Conservation (phyloP, 2,329 filamentous ascomycete genomes). For the Hymenoscyphus scutula region DNA sequence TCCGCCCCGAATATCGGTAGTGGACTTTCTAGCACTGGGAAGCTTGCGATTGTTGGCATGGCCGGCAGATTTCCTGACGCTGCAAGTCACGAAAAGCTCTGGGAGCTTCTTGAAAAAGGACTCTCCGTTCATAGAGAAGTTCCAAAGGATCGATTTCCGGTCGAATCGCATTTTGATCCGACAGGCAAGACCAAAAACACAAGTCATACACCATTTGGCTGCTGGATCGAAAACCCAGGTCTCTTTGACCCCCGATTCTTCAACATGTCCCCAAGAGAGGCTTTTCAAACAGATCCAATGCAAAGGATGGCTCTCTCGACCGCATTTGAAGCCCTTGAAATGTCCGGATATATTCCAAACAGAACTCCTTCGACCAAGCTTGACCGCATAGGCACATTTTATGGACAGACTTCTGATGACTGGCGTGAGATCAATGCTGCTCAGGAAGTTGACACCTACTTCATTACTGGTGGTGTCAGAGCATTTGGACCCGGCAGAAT, state of each 20-base stretch:
- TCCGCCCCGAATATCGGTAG: slow-evolving; percentile 5
- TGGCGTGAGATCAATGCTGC: slow-evolving; percentile 36
- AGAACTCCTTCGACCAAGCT: slow-evolving; percentile 43
- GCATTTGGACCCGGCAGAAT: slow-evolving; percentile 38
- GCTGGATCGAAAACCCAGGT: slow-evolving; percentile 67
- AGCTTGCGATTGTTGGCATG: slow-evolving; percentile 21
- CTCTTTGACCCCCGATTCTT: slow-evolving; percentile 78
- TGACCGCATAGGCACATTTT: slow-evolving; percentile 35
- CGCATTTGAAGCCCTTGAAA: slow-evolving; percentile 78
- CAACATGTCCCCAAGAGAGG: slow-evolving; percentile 80
- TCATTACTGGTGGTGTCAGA: slow-evolving; percentile 34
- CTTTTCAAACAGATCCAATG: slow-evolving; percentile 75
- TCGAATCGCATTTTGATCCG: slow-evolving; percentile 67
- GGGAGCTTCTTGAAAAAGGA: slow-evolving; percentile 18
- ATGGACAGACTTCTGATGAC: slow-evolving; percentile 36
- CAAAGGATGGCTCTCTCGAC: slow-evolving; percentile 63
- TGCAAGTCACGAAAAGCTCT: slow-evolving; percentile 13
- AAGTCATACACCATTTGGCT: slow-evolving; percentile 70
- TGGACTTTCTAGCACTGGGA: slow-evolving; percentile 6
- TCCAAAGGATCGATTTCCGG: slow-evolving; percentile 69
- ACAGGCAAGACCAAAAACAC: slow-evolving; percentile 72
- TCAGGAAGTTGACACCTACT: slow-evolving; percentile 36
- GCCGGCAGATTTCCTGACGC: slow-evolving; percentile 17
- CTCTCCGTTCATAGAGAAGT: slow-evolving; percentile 31
- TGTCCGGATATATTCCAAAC: slow-evolving; percentile 66